Conservation (phyloP, 2,329 filamentous ascomycete species). For the Podosphaera fusca region DNA sequence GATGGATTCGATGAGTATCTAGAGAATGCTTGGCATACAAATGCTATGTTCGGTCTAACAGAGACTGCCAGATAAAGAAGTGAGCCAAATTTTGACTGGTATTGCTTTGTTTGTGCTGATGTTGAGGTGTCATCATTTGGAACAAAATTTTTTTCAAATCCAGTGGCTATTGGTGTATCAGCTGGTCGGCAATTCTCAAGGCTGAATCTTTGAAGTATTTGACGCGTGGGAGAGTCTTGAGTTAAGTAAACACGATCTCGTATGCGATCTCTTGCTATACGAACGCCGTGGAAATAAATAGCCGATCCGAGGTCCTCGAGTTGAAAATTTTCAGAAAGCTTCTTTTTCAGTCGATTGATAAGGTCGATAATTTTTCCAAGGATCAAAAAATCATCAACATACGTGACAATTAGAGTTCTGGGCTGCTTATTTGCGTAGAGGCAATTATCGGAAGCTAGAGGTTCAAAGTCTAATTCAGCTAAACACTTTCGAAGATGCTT, state of each 20-base stretch:
- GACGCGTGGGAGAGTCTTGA: background rate
- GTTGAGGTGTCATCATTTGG: background rate
- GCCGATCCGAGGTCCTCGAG: background rate
- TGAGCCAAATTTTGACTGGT: too few relatives aligned
- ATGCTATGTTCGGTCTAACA: too few relatives aligned
- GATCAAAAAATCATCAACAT: background rate
- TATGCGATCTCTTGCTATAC: background rate
- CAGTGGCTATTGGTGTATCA: background rate
- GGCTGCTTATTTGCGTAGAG: background rate
- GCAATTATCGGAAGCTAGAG: background rate
- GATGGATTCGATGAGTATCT: too few relatives aligned
- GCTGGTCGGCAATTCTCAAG: background rate
- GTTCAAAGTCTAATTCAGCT: background rate
- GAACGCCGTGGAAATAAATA: background rate
- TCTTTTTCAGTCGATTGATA: background rate
- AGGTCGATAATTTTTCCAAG: background rate
- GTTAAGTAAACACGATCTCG: background rate
- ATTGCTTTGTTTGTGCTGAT: too few relatives aligned
- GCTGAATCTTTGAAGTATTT: background rate
- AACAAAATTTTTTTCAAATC: background rate
- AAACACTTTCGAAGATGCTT: background rate
- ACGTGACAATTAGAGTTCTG: background rate
- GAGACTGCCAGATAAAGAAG: too few relatives aligned
- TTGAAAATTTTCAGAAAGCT: background rate
- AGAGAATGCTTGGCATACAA: too few relatives aligned